These are phyloP conservation scores for Aphanomyces euteiches DNA, from an alignment of 352 stramenopile genomes.

Conservation along the genomic window DNA sequence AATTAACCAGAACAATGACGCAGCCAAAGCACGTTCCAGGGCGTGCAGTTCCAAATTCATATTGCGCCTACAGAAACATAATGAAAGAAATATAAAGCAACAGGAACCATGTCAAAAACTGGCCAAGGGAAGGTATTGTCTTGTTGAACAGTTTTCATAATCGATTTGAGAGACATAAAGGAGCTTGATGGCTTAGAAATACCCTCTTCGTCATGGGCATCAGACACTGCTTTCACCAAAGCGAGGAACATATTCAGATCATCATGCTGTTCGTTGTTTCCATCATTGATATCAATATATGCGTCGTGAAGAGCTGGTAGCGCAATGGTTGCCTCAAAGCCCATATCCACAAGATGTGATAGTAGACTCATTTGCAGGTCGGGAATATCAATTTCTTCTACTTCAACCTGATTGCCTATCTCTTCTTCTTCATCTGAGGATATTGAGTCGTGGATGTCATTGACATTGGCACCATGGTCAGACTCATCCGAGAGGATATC, in stretches of 20 bases:
- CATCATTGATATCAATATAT: neutral
- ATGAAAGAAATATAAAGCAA: neutral
- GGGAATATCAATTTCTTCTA: neutral
- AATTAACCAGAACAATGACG: conserved; percentile 77
- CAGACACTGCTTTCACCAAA: conserved; percentile 9
- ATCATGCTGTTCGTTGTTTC: neutral
- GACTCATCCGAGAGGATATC: conserved; percentile 12
- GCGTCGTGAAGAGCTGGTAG: conserved; percentile 2
- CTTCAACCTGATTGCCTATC: neutral
- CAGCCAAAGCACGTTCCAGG: conserved; percentile 73
- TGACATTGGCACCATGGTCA: neutral
- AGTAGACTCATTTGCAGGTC: neutral
- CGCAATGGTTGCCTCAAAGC: conserved; percentile 4
- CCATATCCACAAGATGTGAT: neutral
- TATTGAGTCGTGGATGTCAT: neutral
- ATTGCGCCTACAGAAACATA: conserved; percentile 44
- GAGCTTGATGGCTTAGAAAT: neutral
- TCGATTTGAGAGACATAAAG: neutral
- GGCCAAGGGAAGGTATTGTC: conserved; percentile 46
- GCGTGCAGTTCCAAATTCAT: conserved; percentile 80
- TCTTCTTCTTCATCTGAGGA: neutral
- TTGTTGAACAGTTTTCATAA: neutral
- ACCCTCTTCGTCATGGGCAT: neutral
- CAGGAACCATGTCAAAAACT: conserved; percentile 71
- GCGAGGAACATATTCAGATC: neutral